phyloP scores from a whole-genome alignment of 805 yeast species.

The Kodamaea nitidulidarum region DNA sequence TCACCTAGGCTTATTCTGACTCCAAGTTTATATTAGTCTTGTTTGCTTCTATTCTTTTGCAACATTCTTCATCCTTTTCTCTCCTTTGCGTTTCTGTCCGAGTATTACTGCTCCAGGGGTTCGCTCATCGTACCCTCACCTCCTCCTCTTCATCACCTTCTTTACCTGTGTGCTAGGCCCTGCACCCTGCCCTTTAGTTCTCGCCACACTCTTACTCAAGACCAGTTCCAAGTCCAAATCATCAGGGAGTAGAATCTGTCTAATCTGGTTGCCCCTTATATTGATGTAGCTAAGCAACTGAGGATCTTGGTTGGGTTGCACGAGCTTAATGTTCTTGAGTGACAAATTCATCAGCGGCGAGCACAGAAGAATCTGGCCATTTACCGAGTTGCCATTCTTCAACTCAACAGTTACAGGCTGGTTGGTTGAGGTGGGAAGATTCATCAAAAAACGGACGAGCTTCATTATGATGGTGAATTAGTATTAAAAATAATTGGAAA shows the following conservation, averaged over 20 bases:
- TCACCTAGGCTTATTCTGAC: too few species aligned
- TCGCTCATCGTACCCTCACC: constrained; percentile 15
- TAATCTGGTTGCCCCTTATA: constrained; percentile 83
- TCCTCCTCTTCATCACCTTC: constrained; percentile 13
- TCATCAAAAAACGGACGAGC: constrained; percentile 75
- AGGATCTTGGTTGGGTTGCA: constrained; percentile 67
- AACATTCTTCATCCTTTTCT: too few species aligned
- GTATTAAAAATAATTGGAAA: neutral
- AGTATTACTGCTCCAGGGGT: constrained; percentile 11
- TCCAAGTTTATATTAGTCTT: too few species aligned
- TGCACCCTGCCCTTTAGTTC: constrained; percentile 41
- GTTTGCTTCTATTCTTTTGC: too few species aligned
- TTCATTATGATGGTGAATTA: constrained; percentile 40
- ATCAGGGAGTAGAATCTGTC: constrained; percentile 83
- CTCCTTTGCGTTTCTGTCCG: neutral
- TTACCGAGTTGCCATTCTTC: constrained; percentile 83
- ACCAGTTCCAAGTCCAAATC: constrained; percentile 68
- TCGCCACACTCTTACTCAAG: constrained; percentile 48
- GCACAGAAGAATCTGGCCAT: constrained; percentile 81
- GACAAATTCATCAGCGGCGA: constrained; percentile 90
- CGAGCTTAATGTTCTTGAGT: constrained; percentile 73
- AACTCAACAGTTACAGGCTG: constrained; percentile 89
- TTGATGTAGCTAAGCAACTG: constrained; percentile 71
- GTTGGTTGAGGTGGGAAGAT: constrained; percentile 55
- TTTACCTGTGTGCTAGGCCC: constrained; percentile 30